A percentile compares a stretch with the other conserved stretches of the same genome.
Evolutionary conservation across 2,329 filamentous ascomycete genomes (phyloP).

Genomic region (Hypoxylon sp.): DNA sequence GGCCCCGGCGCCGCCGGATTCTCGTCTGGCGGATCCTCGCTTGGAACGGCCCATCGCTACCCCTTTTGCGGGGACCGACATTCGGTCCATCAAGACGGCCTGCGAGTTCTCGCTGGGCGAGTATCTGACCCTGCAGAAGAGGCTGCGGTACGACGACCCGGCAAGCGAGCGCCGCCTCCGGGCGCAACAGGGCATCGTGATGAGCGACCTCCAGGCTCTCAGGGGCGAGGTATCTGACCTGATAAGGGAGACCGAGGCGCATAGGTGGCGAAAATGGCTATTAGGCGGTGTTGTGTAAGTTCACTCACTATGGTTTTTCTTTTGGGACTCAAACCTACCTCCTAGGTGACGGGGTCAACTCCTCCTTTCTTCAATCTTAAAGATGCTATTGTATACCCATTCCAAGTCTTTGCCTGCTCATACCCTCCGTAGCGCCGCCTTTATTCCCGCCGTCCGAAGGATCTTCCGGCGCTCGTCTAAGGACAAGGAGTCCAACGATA

Average conservation of each 20-base stretch:
- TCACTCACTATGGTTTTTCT: too few relatives aligned
- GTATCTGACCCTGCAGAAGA: conserved; percentile 52
- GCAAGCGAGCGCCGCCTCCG: conserved; percentile 59
- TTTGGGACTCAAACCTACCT: too few relatives aligned
- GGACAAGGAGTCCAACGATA: conserved; percentile 61
- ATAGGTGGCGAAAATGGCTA: conserved; percentile 65
- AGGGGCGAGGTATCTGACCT: conserved; percentile 59
- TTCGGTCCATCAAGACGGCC: conserved; percentile 42
- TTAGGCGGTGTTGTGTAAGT: conserved; percentile 64
- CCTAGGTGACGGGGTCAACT: too few relatives aligned
- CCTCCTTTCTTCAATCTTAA: too few relatives aligned
- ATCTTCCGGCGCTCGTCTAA: conserved; percentile 62
- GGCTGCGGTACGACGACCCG: conserved; percentile 48
- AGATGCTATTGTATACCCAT: too few relatives aligned
- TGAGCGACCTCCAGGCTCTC: conserved; percentile 59
- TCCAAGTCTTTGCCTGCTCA: background rate
- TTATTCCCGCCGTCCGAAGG: conserved; percentile 64
- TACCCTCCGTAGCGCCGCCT: conserved; percentile 55
- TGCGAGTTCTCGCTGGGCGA: conserved; percentile 52
- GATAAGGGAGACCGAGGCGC: conserved; percentile 58
- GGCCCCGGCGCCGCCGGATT: conserved; percentile 26
- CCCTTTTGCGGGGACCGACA: conserved; percentile 41
- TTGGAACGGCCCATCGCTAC: conserved; percentile 12
- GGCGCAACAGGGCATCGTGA: conserved; percentile 56
- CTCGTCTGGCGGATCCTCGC: conserved; percentile 22